phyloP scores from a whole-genome alignment of 2,329 filamentous ascomycete species.

The Ceratocystis cacaofunesta region DNA sequence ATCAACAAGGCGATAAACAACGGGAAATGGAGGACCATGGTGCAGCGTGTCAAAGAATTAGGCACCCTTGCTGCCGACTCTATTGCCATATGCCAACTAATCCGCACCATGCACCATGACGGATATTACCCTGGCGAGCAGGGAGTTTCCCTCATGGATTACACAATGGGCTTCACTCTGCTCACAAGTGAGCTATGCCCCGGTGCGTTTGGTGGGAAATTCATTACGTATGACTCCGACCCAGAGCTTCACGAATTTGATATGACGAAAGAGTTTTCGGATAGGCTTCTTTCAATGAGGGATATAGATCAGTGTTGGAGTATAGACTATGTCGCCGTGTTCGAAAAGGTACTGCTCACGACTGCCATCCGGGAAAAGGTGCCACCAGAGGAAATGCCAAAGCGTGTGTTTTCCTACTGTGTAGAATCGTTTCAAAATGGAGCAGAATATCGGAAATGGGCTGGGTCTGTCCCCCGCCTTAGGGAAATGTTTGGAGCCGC shows the following conservation, averaged over 20 bases:
- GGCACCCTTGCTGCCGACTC: not conserved
- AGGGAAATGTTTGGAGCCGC: not conserved
- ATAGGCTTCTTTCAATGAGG: not conserved
- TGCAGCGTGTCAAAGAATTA: not conserved
- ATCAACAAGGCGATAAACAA: not conserved
- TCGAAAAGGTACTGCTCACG: slow-evolving; percentile 30
- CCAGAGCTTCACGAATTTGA: not conserved
- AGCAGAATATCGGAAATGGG: not conserved
- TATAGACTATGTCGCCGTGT: slow-evolving; percentile 41
- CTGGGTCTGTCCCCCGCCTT: slow-evolving; percentile 36
- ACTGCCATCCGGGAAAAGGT: not conserved
- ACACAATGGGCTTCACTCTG: not conserved
- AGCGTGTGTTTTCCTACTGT: slow-evolving; percentile 46
- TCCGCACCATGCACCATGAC: not conserved
- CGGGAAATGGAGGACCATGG: not conserved
- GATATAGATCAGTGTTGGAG: not conserved
- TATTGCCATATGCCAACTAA: not conserved
- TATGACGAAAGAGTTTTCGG: not conserved
- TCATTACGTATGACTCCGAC: not conserved
- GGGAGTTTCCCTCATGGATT: not conserved
- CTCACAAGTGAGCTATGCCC: not conserved
- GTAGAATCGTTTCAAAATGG: slow-evolving; percentile 34
- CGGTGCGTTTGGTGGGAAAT: not conserved
- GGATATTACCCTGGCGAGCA: too few species aligned
- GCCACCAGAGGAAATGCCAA: slow-evolving; percentile 41